Evolutionary conservation across 1,284 basidiomycete species (phyloP).

Genomic region (Rhodotorula sp.): DNA sequence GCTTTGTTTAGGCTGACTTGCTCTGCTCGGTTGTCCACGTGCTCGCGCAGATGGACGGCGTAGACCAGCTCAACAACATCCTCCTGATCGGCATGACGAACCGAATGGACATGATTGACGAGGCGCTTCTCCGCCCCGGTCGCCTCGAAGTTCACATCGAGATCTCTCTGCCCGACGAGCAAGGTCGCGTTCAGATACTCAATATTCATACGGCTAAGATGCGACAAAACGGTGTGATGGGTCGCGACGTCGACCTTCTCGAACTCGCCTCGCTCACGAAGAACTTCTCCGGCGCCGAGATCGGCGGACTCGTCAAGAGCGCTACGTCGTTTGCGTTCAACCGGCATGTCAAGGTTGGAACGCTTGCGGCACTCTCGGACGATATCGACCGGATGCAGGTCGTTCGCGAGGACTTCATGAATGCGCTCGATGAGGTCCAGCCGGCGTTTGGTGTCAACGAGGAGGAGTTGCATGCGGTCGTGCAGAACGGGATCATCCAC

Average conservation of each 20-base stretch:
- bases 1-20: not conserved
- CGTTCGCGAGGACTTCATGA: constrained; percentile 81
- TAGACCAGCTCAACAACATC: constrained; percentile 98
- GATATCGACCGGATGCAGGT: constrained; percentile 93
- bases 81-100: constrained; percentile 99
- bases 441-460: constrained; percentile 97
- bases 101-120: constrained; percentile 97
- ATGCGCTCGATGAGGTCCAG: constrained; percentile 90
- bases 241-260: constrained; percentile 73
- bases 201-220: constrained; percentile 95
- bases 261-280: constrained; percentile 86
- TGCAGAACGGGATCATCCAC: constrained; percentile 96
- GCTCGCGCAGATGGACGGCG: constrained; percentile 84
- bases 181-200: constrained; percentile 89
- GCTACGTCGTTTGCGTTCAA: constrained; percentile 98
- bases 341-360: constrained; percentile 95
- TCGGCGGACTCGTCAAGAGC: constrained; percentile 93
- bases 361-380: constrained; percentile 92
- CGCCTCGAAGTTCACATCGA: constrained; percentile 99
- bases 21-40: no score
- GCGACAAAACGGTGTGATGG: constrained; percentile 89
- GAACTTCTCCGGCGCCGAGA: constrained; percentile 98
- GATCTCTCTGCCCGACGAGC: constrained; percentile 93
- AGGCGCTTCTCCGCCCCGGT: constrained; percentile 92
- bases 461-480: constrained; percentile 89